phyloP scores from a whole-genome alignment of 768 basidiomycete species.

The Lepiota brunneoincarnata region DNA sequence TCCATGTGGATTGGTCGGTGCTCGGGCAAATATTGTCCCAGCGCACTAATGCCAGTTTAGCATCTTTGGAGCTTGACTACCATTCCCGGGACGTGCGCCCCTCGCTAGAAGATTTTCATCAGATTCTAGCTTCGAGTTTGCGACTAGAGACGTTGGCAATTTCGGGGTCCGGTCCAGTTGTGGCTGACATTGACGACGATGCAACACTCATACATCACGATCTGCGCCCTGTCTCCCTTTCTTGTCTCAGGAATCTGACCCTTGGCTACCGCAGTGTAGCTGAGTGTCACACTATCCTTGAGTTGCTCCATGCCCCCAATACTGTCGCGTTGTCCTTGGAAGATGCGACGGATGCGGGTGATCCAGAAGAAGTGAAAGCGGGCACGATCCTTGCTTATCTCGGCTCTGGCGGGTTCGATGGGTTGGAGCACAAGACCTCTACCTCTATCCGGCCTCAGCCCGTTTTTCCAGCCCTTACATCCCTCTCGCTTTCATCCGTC shows the following conservation, averaged over 20 bases:
- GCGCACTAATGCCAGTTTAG: constrained; percentile 16
- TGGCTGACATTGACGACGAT: constrained; percentile 23
- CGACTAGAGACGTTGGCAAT: constrained; percentile 41
- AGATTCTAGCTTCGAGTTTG: constrained; percentile 39
- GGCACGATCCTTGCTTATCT: constrained; percentile 34
- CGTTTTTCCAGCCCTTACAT: constrained; percentile 7
- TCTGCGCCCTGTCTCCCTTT: constrained; percentile 32
- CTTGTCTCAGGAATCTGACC: constrained; percentile 32
- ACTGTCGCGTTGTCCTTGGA: constrained; percentile 37
- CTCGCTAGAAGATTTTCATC: constrained; percentile 37
- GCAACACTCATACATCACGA: constrained; percentile 17
- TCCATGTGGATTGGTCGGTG: constrained; percentile 53
- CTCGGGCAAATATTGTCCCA: constrained; percentile 33
- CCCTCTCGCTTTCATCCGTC: constrained; percentile 6
- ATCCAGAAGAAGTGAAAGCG: constrained; percentile 38
- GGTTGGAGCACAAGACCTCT: constrained; percentile 14
- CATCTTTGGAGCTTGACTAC: constrained; percentile 46
- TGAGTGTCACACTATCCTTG: constrained; percentile 37
- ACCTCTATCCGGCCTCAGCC: constrained; percentile 6
- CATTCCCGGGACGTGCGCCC: constrained; percentile 57
- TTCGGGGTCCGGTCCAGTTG: constrained; percentile 44
- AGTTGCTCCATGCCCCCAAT: constrained; percentile 38
- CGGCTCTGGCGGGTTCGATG: constrained; percentile 29
- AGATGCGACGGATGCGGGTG: constrained; percentile 42
- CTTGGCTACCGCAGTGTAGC: constrained; percentile 42